A percentile compares a stretch with the other conserved stretches of the same genome.
Conservation (phyloP, 257 asterid genomes). For the Buddleja alternifolia region DNA sequence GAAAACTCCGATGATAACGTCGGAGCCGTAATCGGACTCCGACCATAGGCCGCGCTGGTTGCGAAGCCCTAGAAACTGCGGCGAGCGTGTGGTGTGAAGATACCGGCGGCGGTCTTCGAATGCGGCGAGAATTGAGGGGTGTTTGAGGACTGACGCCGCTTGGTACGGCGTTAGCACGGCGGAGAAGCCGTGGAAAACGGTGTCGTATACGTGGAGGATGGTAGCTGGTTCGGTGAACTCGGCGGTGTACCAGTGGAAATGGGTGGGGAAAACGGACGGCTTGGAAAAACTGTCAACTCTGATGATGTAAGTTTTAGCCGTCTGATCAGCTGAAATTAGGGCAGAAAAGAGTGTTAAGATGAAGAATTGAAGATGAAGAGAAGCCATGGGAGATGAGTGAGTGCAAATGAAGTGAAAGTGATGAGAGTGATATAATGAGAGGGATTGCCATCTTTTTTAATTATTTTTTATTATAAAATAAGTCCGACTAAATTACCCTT, state of each 20-base stretch:
- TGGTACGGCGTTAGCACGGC: conserved; percentile 61
- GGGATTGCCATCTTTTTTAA: too few relatives aligned
- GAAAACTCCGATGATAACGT: conserved; percentile 71
- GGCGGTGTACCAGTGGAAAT: conserved; percentile 78
- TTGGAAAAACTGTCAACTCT: conserved; percentile 61
- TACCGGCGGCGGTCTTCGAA: conserved; percentile 71
- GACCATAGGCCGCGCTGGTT: conserved; percentile 87
- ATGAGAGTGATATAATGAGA: conserved; percentile 26
- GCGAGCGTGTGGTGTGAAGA: conserved; percentile 84
- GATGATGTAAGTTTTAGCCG: conserved; percentile 64
- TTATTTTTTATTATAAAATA: too few relatives aligned
- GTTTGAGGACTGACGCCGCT: conserved; percentile 57
- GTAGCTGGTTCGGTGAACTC: conserved; percentile 55
- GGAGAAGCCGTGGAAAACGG: conserved; percentile 84
- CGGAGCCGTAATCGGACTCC: conserved; percentile 87
- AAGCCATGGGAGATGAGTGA: conserved; percentile 32
- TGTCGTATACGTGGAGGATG: conserved; percentile 71
- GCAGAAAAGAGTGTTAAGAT: not conserved
- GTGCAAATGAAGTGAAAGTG: conserved; percentile 16
- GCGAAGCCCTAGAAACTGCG: conserved; percentile 76
- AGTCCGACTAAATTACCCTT: too few relatives aligned
- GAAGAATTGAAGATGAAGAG: conserved; percentile 29
- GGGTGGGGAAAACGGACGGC: conserved; percentile 75
- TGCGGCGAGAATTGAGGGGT: conserved; percentile 70
- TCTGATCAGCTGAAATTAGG: conserved; percentile 30